These are phyloP conservation scores for Leucocoprinus sp. DNA, from an alignment of 768 basidiomycete species.

Conservation along the genomic window DNA sequence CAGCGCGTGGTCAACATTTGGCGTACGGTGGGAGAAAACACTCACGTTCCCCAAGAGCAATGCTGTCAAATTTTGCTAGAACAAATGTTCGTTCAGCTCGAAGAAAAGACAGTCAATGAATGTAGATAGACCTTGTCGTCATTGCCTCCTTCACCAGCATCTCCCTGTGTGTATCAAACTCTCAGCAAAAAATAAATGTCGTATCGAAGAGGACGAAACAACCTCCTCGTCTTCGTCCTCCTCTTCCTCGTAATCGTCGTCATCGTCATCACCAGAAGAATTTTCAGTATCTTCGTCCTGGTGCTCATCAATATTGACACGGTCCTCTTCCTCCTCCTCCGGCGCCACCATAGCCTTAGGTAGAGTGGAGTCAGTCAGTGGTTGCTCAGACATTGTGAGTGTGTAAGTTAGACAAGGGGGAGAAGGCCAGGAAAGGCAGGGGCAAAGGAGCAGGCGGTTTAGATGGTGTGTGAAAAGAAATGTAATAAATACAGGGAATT, in stretches of 20 bases:
- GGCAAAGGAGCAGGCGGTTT: neutral
- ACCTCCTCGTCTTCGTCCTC: slow-evolving; percentile 6
- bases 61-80: slow-evolving; percentile 4
- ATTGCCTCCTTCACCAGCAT: neutral
- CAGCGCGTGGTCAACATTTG: neutral
- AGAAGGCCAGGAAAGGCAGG: neutral
- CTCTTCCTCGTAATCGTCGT: slow-evolving; percentile 6
- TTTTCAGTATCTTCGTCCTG: neutral
- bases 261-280: neutral
- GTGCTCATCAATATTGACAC: neutral
- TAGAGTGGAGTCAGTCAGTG: neutral
- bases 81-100: neutral
- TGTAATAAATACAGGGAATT: neutral
- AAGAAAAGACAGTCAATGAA: neutral
- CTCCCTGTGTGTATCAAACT: slow-evolving; percentile 1
- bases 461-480: slow-evolving; percentile 4
- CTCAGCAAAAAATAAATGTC: neutral
- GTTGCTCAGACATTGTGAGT: slow-evolving; percentile 4
- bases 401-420: neutral
- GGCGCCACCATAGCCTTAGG: slow-evolving; percentile 2
- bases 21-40: neutral
- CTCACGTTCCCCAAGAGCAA: slow-evolving; percentile 5
- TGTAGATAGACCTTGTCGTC: neutral
- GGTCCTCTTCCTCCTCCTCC: slow-evolving; percentile 2
- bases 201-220: neutral